Percentiles rank a stretch among this genome's conserved stretches.
Evolutionary conservation across 1,284 basidiomycete species (phyloP).

Genomic region (Cryptococcus amylolentus): DNA sequence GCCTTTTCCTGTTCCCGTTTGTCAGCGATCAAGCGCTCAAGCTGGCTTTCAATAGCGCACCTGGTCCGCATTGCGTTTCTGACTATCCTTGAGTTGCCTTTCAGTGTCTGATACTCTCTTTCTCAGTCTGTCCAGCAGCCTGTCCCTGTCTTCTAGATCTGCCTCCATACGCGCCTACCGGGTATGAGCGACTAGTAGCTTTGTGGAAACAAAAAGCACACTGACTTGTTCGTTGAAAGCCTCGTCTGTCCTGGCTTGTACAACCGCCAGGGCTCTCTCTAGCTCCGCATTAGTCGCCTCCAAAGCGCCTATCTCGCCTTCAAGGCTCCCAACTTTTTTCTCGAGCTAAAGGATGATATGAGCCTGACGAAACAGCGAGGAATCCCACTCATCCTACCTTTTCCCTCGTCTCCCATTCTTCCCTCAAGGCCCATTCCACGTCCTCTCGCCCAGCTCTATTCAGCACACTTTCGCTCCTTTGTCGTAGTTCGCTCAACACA

Average conservation of each 20-base stretch:
- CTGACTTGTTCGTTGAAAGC: conserved; percentile 37
- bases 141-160: conserved; percentile 40
- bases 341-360: not conserved
- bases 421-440: conserved; percentile 28
- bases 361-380: not conserved
- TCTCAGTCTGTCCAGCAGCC: conserved; percentile 34
- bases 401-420: conserved; percentile 36
- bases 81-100: conserved; percentile 26
- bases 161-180: conserved; percentile 35
- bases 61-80: conserved; percentile 41
- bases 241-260: conserved; percentile 31
- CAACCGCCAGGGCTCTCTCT: conserved; percentile 3
- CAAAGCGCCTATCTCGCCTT: conserved; percentile 3
- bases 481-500: conserved; percentile 24
- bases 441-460: conserved; percentile 24
- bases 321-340: conserved; percentile 7
- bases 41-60: conserved; percentile 15
- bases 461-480: conserved; percentile 36
- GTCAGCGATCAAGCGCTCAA: not conserved
- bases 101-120: conserved; percentile 32
- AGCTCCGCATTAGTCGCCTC: conserved; percentile 13
- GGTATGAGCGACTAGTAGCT: not conserved
- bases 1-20: conserved; percentile 31
- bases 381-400: conserved; percentile 22
- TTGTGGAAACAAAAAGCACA: not conserved